Base-by-base conservation (phyloP, 116 monocot species). In the Iris pallida region DNA sequence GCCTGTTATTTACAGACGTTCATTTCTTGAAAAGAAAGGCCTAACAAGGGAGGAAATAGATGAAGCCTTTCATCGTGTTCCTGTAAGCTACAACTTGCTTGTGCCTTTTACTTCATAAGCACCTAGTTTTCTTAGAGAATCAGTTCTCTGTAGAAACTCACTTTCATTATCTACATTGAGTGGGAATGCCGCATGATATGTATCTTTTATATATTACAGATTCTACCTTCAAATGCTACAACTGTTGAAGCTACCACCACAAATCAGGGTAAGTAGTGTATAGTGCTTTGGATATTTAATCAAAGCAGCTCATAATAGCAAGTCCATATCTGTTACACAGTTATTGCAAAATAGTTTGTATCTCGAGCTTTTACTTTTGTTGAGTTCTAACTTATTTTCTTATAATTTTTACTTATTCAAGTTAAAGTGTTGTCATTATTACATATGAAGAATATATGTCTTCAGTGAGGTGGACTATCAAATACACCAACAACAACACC, bases 41-140 rank as follows among this genome's bases (percentile, higher is more conserved):
- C 81, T 97, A 5, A 88, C 97, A 41, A 87, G 79, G 69, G 93
- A 97, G 63, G 97, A 97, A 81, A 92, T 92, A 64, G 97, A 97
- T 80, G 97, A 97, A 82, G 97, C 97, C 62, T 97, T 97, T 55
- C 92, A 83, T 19, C 92, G 87, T 73, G 97, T 97, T 11, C 97
- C 97, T 72, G 97, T 97, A 80, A 81, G 87, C 42, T 47, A 12
- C 1, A n/a, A 30, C 51, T 61, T 47, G 45, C 30, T 14, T 45
- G 12, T 42, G 45, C 18, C 14, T 16, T 43, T 17, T 55, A 16
- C 16, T 10, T 19, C 17, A 40, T 40, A 42, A 3, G 12, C 16
- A 43, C 7, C 0, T 51, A 55, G 68, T 47, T 63, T 30, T 48
- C 53, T 51, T 44, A 42, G 30, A 41, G 10, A 42, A 16, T 17